These are phyloP conservation scores for Umbelopsis sp. DNA, from an alignment of 192 early-diverging fungal genomes.

Conservation along the genomic window DNA sequence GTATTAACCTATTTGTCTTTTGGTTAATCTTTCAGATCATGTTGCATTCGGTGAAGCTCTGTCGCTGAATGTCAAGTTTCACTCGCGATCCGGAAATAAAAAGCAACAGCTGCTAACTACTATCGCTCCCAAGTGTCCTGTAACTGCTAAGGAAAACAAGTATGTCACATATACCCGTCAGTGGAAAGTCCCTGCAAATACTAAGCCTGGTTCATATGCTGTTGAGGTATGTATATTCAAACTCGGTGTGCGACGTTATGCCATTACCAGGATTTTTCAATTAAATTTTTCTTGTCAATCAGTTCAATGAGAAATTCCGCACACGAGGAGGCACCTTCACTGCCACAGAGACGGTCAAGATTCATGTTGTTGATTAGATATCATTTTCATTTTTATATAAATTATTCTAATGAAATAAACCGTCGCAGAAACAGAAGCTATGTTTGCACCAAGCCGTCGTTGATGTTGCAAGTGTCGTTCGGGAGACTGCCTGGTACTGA, in stretches of 20 bases:
- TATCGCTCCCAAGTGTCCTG: constrained; percentile 23
- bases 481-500: too few species aligned
- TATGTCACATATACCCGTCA: constrained; percentile 29
- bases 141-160: constrained; percentile 32
- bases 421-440: too few species aligned
- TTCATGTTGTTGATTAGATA: constrained; percentile 33
- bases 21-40: constrained; percentile 3
- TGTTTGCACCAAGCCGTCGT: too few species aligned
- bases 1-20: neutral
- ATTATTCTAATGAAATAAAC: neutral
- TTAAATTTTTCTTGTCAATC: neutral
- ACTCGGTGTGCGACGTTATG: neutral
- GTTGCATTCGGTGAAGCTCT: constrained; percentile 32
- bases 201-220: constrained; percentile 41
- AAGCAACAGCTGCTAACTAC: constrained; percentile 26
- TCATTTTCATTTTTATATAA: neutral
- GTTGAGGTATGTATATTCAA: constrained; percentile 25
- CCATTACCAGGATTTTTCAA: neutral
- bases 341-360: constrained; percentile 32
- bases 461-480: too few species aligned
- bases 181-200: constrained; percentile 34
- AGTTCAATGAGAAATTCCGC: neutral
- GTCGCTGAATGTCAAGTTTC: constrained; percentile 33
- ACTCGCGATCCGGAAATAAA: constrained; percentile 29
- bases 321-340: constrained; percentile 18